These are phyloP conservation scores for Alternaria sp. DNA, from an alignment of 2,329 filamentous ascomycete genomes.

Conservation along the genomic window DNA sequence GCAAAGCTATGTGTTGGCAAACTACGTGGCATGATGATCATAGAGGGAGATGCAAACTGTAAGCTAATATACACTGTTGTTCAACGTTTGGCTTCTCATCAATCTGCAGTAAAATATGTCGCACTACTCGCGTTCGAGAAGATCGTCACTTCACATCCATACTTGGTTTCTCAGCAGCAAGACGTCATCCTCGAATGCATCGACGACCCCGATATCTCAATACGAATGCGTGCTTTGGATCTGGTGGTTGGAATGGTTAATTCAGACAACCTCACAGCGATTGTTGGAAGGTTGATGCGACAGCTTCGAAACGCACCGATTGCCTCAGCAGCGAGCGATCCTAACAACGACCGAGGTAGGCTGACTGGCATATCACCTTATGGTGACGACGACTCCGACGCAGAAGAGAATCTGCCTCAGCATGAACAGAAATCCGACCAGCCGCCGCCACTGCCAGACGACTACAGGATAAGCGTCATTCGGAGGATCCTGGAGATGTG, in stretches of 20 bases:
- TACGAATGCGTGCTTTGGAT: slow-evolving; percentile 89
- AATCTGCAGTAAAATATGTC: slow-evolving; percentile 84
- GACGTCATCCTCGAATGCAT: slow-evolving; percentile 97
- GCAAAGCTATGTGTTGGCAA: slow-evolving; percentile 91
- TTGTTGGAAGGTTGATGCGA: slow-evolving; percentile 85
- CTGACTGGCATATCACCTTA: slow-evolving; percentile 54
- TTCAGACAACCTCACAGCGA: slow-evolving; percentile 79
- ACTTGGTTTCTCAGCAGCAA: slow-evolving; percentile 88
- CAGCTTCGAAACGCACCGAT: slow-evolving; percentile 75
- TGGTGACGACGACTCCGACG: slow-evolving; percentile 63
- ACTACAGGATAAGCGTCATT: slow-evolving; percentile 85
- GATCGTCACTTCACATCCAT: slow-evolving; percentile 86
- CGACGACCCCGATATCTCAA: slow-evolving; percentile 94
- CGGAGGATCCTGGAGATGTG: slow-evolving; percentile 86
- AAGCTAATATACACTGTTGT: slow-evolving; percentile 49
- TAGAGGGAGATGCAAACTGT: slow-evolving; percentile 93
- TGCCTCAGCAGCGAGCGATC: slow-evolving; percentile 54
- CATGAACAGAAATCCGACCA: slow-evolving; percentile 56
- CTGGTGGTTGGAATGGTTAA: slow-evolving; percentile 94
- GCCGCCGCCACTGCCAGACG: slow-evolving; percentile 74
- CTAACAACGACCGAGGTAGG: slow-evolving; percentile 55
- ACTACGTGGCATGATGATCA: slow-evolving; percentile 89
- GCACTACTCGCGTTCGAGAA: slow-evolving; percentile 94
- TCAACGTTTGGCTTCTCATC: slow-evolving; percentile 16
- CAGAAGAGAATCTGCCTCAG: slow-evolving; percentile 61